Base-by-base conservation (phyloP, 495 filamentous ascomycete species). In the Echria macrotheca region DNA sequence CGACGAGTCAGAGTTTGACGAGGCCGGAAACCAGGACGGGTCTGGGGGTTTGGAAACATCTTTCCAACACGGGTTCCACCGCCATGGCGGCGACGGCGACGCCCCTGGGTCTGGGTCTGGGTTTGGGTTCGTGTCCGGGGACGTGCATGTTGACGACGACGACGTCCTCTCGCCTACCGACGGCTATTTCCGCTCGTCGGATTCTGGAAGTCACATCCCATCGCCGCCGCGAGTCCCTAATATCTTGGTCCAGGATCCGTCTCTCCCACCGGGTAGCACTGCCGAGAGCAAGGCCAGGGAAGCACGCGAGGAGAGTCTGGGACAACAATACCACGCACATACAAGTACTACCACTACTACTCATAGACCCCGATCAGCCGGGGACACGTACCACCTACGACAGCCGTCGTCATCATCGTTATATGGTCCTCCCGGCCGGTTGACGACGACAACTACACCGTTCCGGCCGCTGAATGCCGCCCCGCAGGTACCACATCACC, bases 211-310 rank as follows among this genome's bases (percentile, higher is more conserved):
- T n/a, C 18, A 35, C 24, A 40, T 22, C 38, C 17, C 44, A 9
- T 7, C 36, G 22, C 25, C 31, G 14, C 65, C 69, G 15, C 53
- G 47, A 41, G 59, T 73, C 12, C 69, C 70, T 46, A 69, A 72
- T 55, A 54, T 73, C 54, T 56, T 62, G 49, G 61, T 75, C 35
- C 51, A 63, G 26, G 72, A 75, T 47, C 66, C 69, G 17, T 69
- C 63, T 41, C 52, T 71, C 24, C 52, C 59, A 22, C 56, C 53
- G 53, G 55, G 59, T 31, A 59, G 44, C 23, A 59, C 53, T 0
- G 58, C 57, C 31, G 67, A 68, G 42, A 65, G 64, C 45, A 74
- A 74, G 58, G 68, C 69, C 11, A 50, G 56, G 17, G 67, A 75
- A 49, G 66, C 65, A 4, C 59, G 60, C 1, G 54, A 62, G 38